A percentile compares a stretch with the other conserved stretches of the same genome.
phyloP scores from a whole-genome alignment of 2,329 filamentous ascomycete species.

The Xylaria sp. region DNA sequence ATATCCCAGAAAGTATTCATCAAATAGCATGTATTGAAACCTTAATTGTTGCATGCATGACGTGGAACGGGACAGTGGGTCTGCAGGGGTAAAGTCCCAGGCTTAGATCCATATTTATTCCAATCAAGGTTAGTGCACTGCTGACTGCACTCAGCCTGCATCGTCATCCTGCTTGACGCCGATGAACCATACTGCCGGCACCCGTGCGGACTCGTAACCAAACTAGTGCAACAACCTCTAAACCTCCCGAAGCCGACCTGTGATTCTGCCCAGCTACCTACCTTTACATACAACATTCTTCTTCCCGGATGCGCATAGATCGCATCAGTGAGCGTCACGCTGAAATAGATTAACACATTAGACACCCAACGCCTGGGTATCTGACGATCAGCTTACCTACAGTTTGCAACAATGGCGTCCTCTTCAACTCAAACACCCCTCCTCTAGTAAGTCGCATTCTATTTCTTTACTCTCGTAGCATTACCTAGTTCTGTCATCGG shows the following conservation, averaged over 20 bases:
- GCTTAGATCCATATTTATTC: background rate
- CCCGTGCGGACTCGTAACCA: background rate
- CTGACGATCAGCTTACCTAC: constrained; percentile 1
- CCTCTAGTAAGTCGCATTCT: constrained; percentile 70
- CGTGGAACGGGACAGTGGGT: background rate
- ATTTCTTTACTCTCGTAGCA: constrained; percentile 31
- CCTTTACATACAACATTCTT: background rate
- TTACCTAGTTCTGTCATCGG: constrained; percentile 11
- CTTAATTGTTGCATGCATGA: background rate
- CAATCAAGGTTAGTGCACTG: background rate
- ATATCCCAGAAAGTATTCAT: too few relatives aligned
- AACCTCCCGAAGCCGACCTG: background rate
- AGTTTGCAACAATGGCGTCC: constrained; percentile 69
- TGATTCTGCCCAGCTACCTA: background rate
- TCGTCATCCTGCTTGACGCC: constrained; percentile 26
- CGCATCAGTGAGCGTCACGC: background rate
- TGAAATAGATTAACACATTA: constrained; percentile 9
- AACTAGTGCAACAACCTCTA: background rate
- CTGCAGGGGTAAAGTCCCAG: background rate
- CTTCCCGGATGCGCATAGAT: constrained; percentile 1
- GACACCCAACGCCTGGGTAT: background rate
- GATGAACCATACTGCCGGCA: constrained; percentile 8
- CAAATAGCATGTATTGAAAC: too few relatives aligned
- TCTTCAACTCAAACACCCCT: constrained; percentile 76
- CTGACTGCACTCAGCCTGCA: background rate